These are phyloP conservation scores for Phyllosticta citrichinensis DNA, from an alignment of 2,329 filamentous ascomycete genomes.

Conservation along the genomic window DNA sequence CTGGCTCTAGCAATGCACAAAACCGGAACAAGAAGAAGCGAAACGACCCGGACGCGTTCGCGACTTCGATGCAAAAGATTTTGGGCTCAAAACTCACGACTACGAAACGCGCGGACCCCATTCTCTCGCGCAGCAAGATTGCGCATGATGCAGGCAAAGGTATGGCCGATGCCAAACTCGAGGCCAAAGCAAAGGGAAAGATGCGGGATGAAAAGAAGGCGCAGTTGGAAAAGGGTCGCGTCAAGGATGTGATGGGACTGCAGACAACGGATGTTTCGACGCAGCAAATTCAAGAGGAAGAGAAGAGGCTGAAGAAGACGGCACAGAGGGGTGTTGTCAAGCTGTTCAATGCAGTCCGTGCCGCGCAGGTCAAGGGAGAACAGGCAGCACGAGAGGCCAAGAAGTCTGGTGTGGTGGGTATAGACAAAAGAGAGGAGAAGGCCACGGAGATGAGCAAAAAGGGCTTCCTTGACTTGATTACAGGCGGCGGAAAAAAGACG, in stretches of 20 bases:
- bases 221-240: conserved; percentile 74
- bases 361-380: conserved; percentile 79
- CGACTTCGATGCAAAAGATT: conserved; percentile 88
- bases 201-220: conserved; percentile 70
- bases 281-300: conserved; percentile 53
- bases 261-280: conserved; percentile 39
- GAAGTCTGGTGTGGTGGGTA: conserved; percentile 66
- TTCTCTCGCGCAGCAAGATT: conserved; percentile 72
- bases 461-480: conserved; percentile 87
- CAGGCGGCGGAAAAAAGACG: conserved; percentile 41
- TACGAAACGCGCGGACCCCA: conserved; percentile 74
- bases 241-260: conserved; percentile 72
- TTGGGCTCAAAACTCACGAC: conserved; percentile 78
- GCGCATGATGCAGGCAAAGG: conserved; percentile 64
- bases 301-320: conserved; percentile 73
- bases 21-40: conserved; percentile 59
- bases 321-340: conserved; percentile 91
- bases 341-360: conserved; percentile 89
- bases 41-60: conserved; percentile 85
- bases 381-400: conserved; percentile 62
- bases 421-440: conserved; percentile 72
- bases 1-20: conserved; percentile 19
- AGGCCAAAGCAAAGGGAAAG: conserved; percentile 69
- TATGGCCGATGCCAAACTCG: conserved; percentile 65
- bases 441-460: conserved; percentile 95